phyloP scores from a whole-genome alignment of 345 rosid genomes.

The Salix brachista region DNA sequence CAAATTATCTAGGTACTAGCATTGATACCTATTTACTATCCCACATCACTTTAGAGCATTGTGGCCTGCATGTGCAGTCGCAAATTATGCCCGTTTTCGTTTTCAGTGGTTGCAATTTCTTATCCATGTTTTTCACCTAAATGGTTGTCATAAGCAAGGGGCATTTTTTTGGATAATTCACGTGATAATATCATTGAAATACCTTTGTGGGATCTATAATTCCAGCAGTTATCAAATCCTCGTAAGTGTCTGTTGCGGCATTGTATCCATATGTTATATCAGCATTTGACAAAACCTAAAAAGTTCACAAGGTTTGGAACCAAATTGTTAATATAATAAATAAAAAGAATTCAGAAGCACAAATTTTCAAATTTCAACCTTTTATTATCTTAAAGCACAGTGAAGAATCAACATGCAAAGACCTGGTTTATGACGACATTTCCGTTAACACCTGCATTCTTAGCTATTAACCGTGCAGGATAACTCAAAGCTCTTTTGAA shows the following conservation, averaged over 20 bases:
- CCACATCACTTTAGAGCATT: background rate
- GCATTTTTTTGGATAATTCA: background rate
- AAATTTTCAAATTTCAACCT: background rate
- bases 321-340: background rate
- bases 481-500: slow-evolving; percentile 77
- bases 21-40: background rate
- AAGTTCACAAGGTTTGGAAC: slow-evolving; percentile 6
- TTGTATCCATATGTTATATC: slow-evolving; percentile 70
- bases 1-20: too few species aligned
- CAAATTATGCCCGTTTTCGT: too few species aligned
- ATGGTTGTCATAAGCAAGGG: background rate
- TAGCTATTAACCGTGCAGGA: slow-evolving; percentile 74
- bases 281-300: slow-evolving; percentile 55
- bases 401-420: slow-evolving; percentile 2
- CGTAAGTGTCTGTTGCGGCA: slow-evolving; percentile 70
- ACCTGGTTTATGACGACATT: slow-evolving; percentile 77
- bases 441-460: slow-evolving; percentile 79
- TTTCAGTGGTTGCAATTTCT: too few species aligned
- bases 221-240: slow-evolving; percentile 73
- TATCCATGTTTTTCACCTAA: background rate
- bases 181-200: background rate
- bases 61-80: too few species aligned
- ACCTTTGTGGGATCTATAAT: slow-evolving; percentile 94
- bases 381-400: background rate
- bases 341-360: background rate